Percentiles rank a stretch among this genome's conserved stretches.
These are phyloP conservation scores for Hysterium pulicare DNA, from an alignment of 2,329 filamentous ascomycete genomes.

Conservation along the genomic window DNA sequence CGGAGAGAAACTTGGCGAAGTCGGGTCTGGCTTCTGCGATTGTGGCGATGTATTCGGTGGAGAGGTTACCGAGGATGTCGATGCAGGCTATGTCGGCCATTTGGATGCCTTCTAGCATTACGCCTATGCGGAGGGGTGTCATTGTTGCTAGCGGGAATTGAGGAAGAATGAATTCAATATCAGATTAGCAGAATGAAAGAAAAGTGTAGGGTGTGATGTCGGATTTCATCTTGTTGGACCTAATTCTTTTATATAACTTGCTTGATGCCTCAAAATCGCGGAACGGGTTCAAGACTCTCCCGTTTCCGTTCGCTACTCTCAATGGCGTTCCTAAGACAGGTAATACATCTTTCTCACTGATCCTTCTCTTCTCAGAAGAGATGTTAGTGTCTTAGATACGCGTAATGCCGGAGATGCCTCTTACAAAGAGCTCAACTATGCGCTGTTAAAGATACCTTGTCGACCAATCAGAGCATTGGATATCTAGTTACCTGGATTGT, in stretches of 20 bases:
- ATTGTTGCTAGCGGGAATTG: neutral
- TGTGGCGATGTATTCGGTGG: slow-evolving; percentile 20
- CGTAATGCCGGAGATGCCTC: no score
- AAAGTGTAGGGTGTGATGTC: neutral
- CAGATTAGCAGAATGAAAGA: neutral
- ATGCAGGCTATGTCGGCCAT: slow-evolving; percentile 40
- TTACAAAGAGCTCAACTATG: slow-evolving; percentile 1
- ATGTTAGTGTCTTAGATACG: no score
- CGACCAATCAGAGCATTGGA: neutral
- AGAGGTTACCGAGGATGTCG: slow-evolving; percentile 40
- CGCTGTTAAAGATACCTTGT: neutral
- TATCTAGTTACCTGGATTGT: neutral
- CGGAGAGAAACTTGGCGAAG: slow-evolving; percentile 12
- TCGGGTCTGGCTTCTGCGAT: slow-evolving; percentile 12
- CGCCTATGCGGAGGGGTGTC: slow-evolving; percentile 36
- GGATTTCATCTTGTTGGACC: neutral
- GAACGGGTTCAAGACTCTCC: no score
- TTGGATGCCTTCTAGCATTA: slow-evolving; percentile 40
- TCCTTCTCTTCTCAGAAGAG: no score
- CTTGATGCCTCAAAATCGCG: neutral
- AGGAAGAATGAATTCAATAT: neutral
- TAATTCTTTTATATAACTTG: neutral
- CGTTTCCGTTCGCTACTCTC: no score
- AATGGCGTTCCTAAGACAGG: neutral
- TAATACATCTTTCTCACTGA: no score